Evolutionary conservation across 805 yeast species (phyloP), one percentile per base, ranked within the genome.

Genomic region (Candida takata): DNA sequence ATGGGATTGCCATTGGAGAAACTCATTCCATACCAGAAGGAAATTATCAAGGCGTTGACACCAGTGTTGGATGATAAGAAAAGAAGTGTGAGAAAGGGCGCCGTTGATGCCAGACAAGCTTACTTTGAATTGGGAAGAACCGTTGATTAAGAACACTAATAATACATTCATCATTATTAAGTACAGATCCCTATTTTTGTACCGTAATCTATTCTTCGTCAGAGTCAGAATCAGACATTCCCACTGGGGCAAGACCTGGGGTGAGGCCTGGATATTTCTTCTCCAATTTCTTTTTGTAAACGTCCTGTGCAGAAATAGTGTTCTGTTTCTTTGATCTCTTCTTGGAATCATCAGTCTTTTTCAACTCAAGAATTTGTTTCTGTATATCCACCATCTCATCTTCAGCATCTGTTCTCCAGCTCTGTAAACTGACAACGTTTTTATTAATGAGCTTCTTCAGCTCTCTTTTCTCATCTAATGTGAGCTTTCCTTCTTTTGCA

Each of bases 201-300:
- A 17, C 12, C 20, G n/a, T 20, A n/a, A 25, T 17, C n/a, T 13
- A 40, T 26, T 40, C 46, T 25, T 45, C 44, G 25, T 56, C 62
- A 14, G 55, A 60, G 27, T 55, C 75, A 38, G 74, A 77, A 45
- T 75, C 79, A 29, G 73, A 70, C 44, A 67, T 64, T 24, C 77
- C 88, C 17, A 84, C 87, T 23, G 92, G 92, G 2, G 92, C 94
- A 57, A 84, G 68, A 43, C 94, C 94, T 1, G 92, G 94, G 1
- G 94, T 84, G 37, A 84, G 65, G 19, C 92, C 90, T 27, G 84
- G 61, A 40, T 58, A 65, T 19, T 58, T 56, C 34, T 54, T 52
- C 36, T 44, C 58, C 20, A 44, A 35, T 37, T 47, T 45, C 36
- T 45, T 40, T 16, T 46, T 44, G 52, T 66, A 62, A 8, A 57